Conservation (phyloP, 345 rosid species). For the Populus nigra region DNA sequence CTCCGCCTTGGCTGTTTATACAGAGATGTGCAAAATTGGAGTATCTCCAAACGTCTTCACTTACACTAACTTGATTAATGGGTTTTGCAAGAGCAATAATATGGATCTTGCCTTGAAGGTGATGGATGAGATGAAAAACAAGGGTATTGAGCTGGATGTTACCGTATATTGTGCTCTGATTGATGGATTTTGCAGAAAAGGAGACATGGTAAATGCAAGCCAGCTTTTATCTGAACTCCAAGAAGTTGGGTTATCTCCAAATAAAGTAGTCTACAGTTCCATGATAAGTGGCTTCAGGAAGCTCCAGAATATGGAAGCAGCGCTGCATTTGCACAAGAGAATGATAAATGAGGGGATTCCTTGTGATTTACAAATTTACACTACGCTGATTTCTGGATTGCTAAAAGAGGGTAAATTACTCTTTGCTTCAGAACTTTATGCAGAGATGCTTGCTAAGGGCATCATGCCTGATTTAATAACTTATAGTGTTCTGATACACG, state of each 20-base stretch:
- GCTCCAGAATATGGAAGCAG: constrained; percentile 62
- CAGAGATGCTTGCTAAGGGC: constrained; percentile 62
- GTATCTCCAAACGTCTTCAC: constrained; percentile 60
- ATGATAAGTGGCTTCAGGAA: constrained; percentile 66
- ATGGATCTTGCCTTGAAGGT: constrained; percentile 50
- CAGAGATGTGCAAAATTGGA: constrained; percentile 57
- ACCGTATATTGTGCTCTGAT: constrained; percentile 56
- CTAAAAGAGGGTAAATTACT: constrained; percentile 54
- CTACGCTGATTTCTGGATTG: constrained; percentile 69
- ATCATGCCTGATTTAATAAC: constrained; percentile 52
- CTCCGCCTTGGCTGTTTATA: constrained; percentile 47
- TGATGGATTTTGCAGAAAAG: constrained; percentile 53
- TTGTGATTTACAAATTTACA: constrained; percentile 55
- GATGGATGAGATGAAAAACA: constrained; percentile 52
- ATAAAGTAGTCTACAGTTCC: constrained; percentile 47
- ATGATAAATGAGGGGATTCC: constrained; percentile 59
- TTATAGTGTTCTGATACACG: constrained; percentile 51
- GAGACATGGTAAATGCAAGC: constrained; percentile 54
- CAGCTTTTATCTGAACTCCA: constrained; percentile 57
- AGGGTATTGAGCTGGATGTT: constrained; percentile 51
- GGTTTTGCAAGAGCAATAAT: constrained; percentile 49
- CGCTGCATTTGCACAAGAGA: constrained; percentile 49
- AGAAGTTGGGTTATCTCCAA: constrained; percentile 61
- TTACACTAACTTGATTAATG: constrained; percentile 62
- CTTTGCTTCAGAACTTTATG: constrained; percentile 58